These are phyloP conservation scores for Usnea hakonensis DNA, from an alignment of 495 filamentous ascomycete genomes.

Conservation along the genomic window DNA sequence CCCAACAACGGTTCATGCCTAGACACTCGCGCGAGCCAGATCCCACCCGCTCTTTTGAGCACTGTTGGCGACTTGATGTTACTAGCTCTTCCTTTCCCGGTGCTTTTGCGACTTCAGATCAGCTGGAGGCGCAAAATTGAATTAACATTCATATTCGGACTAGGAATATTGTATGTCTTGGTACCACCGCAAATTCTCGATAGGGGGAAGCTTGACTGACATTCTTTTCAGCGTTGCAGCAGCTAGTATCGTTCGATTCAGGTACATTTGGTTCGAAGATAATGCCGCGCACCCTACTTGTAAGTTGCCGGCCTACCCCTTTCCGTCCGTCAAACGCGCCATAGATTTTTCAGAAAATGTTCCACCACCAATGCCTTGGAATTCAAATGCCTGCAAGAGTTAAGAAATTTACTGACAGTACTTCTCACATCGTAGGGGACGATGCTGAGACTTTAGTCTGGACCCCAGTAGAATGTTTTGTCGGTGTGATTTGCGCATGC, in stretches of 20 bases:
- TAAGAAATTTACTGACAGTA: neutral
- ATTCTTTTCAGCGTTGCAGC: neutral
- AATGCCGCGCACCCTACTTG: too few relatives aligned
- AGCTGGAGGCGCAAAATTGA: constrained; percentile 3
- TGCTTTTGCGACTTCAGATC: neutral
- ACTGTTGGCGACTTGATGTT: neutral
- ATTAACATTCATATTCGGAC: neutral
- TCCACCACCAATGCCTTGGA: too few relatives aligned
- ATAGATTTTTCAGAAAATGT: too few relatives aligned
- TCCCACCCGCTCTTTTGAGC: neutral
- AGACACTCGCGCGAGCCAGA: neutral
- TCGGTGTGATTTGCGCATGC: constrained; percentile 48
- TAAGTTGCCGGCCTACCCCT: too few relatives aligned
- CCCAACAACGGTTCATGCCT: neutral
- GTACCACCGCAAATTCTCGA: neutral
- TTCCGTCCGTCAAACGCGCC: too few relatives aligned
- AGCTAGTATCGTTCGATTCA: neutral
- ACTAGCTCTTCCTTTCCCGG: neutral
- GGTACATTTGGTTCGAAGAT: neutral
- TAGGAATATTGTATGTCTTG: neutral
- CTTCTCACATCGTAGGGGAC: constrained; percentile 30
- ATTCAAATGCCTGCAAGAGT: neutral
- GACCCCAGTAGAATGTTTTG: constrained; percentile 50
- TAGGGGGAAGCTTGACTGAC: neutral
- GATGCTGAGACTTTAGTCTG: constrained; percentile 51